phyloP scores from a whole-genome alignment of 345 rosid species.

The Pistacia atlantica region DNA sequence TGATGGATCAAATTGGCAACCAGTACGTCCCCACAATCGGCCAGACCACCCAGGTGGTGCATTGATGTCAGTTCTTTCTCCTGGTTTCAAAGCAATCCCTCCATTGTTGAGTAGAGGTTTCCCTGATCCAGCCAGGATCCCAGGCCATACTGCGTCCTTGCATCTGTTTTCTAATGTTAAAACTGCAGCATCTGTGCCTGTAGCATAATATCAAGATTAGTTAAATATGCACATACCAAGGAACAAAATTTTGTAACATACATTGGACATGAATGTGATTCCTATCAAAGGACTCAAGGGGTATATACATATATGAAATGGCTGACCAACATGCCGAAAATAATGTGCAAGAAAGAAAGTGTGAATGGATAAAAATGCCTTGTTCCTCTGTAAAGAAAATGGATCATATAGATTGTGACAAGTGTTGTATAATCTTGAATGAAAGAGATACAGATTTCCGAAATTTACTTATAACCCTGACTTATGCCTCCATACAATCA shows the following conservation, averaged over 20 bases:
- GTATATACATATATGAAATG: no score
- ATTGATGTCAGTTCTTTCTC: conserved; percentile 26
- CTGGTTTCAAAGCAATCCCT: conserved; percentile 37
- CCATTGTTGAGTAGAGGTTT: conserved; percentile 32
- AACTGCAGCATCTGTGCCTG: conserved; percentile 12
- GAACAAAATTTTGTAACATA: not conserved
- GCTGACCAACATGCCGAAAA: no score
- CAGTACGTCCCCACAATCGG: conserved; percentile 50
- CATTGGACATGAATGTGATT: not conserved
- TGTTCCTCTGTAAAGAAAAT: no score
- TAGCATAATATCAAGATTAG: not conserved
- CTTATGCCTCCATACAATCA: no score
- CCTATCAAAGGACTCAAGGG: not conserved
- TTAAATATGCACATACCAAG: no score
- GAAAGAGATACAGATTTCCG: no score
- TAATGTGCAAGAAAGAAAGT: no score
- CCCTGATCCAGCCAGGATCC: conserved; percentile 38
- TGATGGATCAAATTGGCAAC: conserved; percentile 36
- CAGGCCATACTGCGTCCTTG: conserved; percentile 48
- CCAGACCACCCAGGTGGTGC: conserved; percentile 52
- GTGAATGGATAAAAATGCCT: no score
- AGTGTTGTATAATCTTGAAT: no score
- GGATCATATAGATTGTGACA: no score
- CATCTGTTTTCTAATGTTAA: conserved; percentile 41
- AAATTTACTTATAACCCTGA: no score